Evolutionary conservation across 768 basidiomycete species (phyloP).

Genomic region (Steccherinum ochraceum): DNA sequence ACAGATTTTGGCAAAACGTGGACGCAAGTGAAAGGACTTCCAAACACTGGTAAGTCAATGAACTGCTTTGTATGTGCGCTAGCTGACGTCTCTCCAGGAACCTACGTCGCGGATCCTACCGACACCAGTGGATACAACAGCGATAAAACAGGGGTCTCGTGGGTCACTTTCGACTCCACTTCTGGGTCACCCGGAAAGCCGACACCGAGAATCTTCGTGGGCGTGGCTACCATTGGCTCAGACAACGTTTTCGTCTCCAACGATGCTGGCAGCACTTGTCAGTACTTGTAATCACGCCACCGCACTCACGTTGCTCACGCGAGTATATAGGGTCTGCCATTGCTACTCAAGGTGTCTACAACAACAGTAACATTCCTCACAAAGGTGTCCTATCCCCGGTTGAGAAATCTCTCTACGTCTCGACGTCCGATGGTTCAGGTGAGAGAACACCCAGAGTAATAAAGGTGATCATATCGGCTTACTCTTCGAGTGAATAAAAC

Average conservation of each 20-base stretch:
- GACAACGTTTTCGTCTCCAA: conserved; percentile 51
- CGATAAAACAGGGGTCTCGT: conserved; percentile 42
- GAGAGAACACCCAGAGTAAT: background rate
- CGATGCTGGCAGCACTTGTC: conserved; percentile 53
- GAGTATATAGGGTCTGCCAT: conserved; percentile 43
- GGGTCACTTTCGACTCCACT: conserved; percentile 58
- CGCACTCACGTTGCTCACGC: background rate
- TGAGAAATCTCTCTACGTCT: conserved; percentile 53
- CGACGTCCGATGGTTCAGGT: conserved; percentile 57
- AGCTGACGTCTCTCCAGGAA: too few species aligned
- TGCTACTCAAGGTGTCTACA: conserved; percentile 35
- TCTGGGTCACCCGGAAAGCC: conserved; percentile 47
- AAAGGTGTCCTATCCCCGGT: conserved; percentile 58
- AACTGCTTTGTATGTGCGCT: background rate
- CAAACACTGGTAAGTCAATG: conserved; percentile 44
- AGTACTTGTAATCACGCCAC: conserved; percentile 12
- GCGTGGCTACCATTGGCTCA: conserved; percentile 51
- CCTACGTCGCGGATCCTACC: conserved; percentile 45
- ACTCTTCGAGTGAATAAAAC: too few species aligned
- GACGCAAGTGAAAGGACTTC: conserved; percentile 53
- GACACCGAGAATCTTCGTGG: conserved; percentile 62
- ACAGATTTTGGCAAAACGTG: conserved; percentile 53
- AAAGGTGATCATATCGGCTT: background rate
- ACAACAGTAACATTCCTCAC: conserved; percentile 53
- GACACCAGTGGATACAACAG: conserved; percentile 37